Base-by-base conservation (phyloP, 495 filamentous ascomycete species). In the Chaetomium tenue region DNA sequence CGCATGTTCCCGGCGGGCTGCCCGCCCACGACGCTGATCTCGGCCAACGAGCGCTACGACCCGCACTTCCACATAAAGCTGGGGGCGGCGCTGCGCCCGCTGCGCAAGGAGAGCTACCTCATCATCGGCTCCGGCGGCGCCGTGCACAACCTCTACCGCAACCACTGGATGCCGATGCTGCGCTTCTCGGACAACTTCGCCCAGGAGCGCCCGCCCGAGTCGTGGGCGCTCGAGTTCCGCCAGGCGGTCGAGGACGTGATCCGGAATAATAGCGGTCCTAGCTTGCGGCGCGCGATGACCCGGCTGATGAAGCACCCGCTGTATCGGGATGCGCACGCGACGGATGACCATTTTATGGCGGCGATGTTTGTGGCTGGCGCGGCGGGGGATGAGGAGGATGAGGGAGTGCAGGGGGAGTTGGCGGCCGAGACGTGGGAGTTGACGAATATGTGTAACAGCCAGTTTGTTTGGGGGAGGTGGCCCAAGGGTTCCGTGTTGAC, bases 71-170 rank as follows among this genome's bases (percentile, higher is more conserved):
- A 88, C 70, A 67, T 84, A 60, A 79, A 78, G 59, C 76, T 87
- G 1, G 86, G 86, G 25, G 67, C 76, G 2, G 74, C 81, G 0
- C 75, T 88, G 18, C 79, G 81, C 0, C 78, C 79, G 0, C 74
- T 88, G 0, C 78, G 86, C 5, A 37, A 37, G 33, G 33, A 37
- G 33, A 37, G 11, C 33, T 37, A 37, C 33, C 33, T 37, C 5
- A 37, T 88, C 50, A 83, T 87, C 58, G 86, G 86, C 9, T 84
- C 84, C 1, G 86, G 86, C 47, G 85, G 86, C 52, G 80, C 85
- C 1, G 84, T 87, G 6, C 86, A 88, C 70, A 87, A 88, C 61
- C 77, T 88, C 3, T 88, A 85, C 70, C 78, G 86, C 13, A 87
- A 87, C 70, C 66, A 75, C n/a, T 87, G 84, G 86, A 76, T 69